Evolutionary conservation across 2,329 filamentous ascomycete genomes (phyloP).

Genomic region (Aspergillus fructus): DNA sequence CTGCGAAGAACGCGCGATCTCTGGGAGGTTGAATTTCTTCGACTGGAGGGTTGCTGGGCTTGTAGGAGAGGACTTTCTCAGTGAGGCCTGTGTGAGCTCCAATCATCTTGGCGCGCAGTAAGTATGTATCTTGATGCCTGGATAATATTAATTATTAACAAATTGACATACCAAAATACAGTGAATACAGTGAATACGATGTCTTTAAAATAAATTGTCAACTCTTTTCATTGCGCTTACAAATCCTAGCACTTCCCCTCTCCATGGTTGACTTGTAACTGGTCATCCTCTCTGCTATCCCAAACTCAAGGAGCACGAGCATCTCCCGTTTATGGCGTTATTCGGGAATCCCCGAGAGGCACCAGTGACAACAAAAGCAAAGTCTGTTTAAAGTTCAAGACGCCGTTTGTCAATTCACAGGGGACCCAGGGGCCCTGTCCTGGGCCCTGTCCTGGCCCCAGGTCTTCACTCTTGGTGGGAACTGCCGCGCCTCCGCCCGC

Average conservation of each 20-base stretch:
- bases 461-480: too few relatives aligned
- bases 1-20: conserved; percentile 2
- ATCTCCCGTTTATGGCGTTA: background rate
- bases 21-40: background rate
- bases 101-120: conserved; percentile 1
- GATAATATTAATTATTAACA: background rate
- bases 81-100: background rate
- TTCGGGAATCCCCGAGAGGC: background rate
- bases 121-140: background rate
- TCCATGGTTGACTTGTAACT: background rate
- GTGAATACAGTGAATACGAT: background rate
- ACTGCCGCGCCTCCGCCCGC: too few relatives aligned
- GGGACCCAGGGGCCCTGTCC: background rate
- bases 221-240: background rate
- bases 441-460: background rate
- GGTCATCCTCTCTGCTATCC: background rate
- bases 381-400: background rate
- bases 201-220: background rate
- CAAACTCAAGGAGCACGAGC: background rate
- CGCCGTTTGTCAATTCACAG: background rate
- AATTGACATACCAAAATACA: too few relatives aligned
- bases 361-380: background rate
- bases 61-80: conserved; percentile 1
- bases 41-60: background rate
- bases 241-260: background rate